Base-by-base conservation (phyloP, 768 basidiomycete genomes). In the Mycena amicta region DNA sequence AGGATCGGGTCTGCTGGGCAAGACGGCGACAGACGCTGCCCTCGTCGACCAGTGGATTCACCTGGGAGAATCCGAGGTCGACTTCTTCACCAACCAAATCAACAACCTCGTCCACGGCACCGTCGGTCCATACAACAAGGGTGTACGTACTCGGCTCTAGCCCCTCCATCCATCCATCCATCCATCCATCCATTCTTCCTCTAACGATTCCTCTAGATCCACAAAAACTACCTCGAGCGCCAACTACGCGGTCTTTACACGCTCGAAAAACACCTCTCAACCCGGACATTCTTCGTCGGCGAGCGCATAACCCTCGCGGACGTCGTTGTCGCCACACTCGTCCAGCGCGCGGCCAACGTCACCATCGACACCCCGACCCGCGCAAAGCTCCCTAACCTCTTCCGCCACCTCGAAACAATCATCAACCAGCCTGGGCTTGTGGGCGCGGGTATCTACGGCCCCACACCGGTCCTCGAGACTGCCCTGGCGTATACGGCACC, bases 241-340 rank as follows among this genome's bases (percentile, higher is more conserved):
- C 80, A 87, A 68, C 61, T 73, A 37, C 80, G 83, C 49, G 74
- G 84, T 23, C 79, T 96, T 47, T 75, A 76, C 39, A 85, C 84
- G 61, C 78, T 98, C 55, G 84, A 99, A 63, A 72, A 75, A 25
- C 83, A 91, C 78, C 86, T 99, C 64, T 70, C 79, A 51, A 80
- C 84, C 58, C 84, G 83, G 68, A 99, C 97, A 46, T 98, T 86
- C 83, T 83, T 98, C 67, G 94, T 93, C 55, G 88, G 87, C 63
- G 93, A 99, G 71, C 90, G 95, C 69, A 89, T 98, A 80, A 92
- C 94, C 60, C 82, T 96, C 45, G 96, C 95, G 60, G 96, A 99
- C 70, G 72, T 99, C 72, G 71, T 74, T 67, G 66, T 92, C 62
- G 91, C 90, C 27, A 72, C 79, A 51, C 65, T 82, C 69, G 71